These are phyloP conservation scores for Dactylellina haptotyla DNA, from an alignment of 2,329 filamentous ascomycete species.

Conservation along the genomic window DNA sequence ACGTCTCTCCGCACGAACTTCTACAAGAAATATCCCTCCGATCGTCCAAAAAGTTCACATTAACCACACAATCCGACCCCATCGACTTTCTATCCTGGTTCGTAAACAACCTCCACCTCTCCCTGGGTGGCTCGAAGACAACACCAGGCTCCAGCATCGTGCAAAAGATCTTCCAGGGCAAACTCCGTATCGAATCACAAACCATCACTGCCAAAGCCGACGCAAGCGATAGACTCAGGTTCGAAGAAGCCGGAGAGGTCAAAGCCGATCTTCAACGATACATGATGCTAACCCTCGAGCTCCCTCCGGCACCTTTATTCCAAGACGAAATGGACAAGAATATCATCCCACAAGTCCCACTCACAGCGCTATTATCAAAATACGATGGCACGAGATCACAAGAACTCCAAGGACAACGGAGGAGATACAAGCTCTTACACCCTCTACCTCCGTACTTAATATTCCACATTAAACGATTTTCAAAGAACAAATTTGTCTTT, in stretches of 20 bases:
- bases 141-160: constrained; percentile 86
- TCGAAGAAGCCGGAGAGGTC: constrained; percentile 87
- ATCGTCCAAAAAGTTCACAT: constrained; percentile 90
- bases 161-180: constrained; percentile 92
- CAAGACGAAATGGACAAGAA: constrained; percentile 94
- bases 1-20: constrained; percentile 96
- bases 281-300: constrained; percentile 90
- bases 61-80: constrained; percentile 91
- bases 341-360: constrained; percentile 91
- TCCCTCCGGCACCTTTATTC: constrained; percentile 91
- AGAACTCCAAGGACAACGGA: constrained; percentile 86
- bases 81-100: constrained; percentile 98
- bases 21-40: constrained; percentile 91
- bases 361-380: constrained; percentile 84
- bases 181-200: constrained; percentile 90
- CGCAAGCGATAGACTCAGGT: constrained; percentile 84
- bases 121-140: constrained; percentile 86
- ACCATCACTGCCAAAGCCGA: constrained; percentile 91
- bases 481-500: constrained; percentile 92
- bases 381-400: constrained; percentile 90
- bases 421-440: constrained; percentile 87
- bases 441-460: constrained; percentile 90
- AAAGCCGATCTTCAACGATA: constrained; percentile 81
- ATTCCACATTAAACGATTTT: constrained; percentile 97
- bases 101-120: constrained; percentile 91